Conservation (phyloP, 306 rosid species). For the Purshia tridentata region DNA sequence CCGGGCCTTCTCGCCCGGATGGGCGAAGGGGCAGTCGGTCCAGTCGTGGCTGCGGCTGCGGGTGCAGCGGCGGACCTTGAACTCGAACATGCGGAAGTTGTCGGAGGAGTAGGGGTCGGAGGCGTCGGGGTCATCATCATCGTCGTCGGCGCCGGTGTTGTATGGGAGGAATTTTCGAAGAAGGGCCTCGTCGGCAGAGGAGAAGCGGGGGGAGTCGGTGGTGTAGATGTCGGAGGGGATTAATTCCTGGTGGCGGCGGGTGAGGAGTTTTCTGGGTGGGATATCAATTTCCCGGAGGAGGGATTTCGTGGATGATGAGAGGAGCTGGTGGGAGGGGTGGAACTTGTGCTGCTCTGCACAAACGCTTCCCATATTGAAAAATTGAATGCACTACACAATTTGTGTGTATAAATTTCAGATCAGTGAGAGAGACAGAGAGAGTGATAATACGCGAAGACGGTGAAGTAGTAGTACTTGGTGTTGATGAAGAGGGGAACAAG, state of each 20-base stretch:
- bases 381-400: too few relatives aligned
- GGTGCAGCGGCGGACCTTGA: constrained; percentile 78
- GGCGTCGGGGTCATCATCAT: constrained; percentile 33
- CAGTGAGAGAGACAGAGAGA: neutral
- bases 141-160: constrained; percentile 39
- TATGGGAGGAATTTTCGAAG: constrained; percentile 59
- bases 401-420: neutral
- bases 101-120: constrained; percentile 73
- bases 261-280: constrained; percentile 76
- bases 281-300: constrained; percentile 28
- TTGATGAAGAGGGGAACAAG: constrained; percentile 29
- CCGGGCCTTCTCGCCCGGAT: constrained; percentile 87
- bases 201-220: constrained; percentile 36
- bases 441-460: neutral
- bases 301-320: constrained; percentile 39
- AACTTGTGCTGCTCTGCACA: constrained; percentile 54
- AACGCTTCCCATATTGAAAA: constrained; percentile 39
- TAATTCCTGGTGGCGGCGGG: constrained; percentile 23
- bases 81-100: constrained; percentile 84
- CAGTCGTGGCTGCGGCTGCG: constrained; percentile 97
- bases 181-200: constrained; percentile 46
- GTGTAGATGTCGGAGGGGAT: constrained; percentile 34
- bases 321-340: constrained; percentile 42
- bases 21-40: constrained; percentile 93
- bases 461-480: neutral